Base-by-base conservation (phyloP, 2,329 filamentous ascomycete species). In the Xylaria digitata region DNA sequence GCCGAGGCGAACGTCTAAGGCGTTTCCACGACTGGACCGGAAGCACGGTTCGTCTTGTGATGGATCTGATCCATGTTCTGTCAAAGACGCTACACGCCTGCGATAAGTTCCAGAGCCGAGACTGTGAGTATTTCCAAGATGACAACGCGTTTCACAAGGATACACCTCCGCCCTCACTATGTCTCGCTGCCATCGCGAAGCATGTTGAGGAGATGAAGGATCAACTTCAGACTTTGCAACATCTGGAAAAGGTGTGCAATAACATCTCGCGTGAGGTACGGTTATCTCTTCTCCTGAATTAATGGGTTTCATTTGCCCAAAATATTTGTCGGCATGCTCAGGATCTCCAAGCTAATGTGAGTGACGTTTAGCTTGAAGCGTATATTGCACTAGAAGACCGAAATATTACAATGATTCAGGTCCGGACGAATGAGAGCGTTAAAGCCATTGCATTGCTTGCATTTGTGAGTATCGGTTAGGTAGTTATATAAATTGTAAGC, bases 211-310 rank as follows among this genome's bases (percentile, higher is more conserved):
- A 62, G 46, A 66, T 62, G 64, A 61, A 49, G 37, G 58, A 46
- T 26, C 58, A 58, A 40, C 46, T 66, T 13, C 37, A 42, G 7
- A 46, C 52, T 7, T 50, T 62, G 13, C 43, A 62, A 17, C 45
- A 62, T 42, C 53, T 62, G 46, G 58, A 66, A 40, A 62, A 59
- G 46, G 37, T 66, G 17, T 66, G 64, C 40, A 66, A 50, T 32
- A 66, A 62, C 21, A 58, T 66, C 11, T 57, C 56, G 7, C 54
- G 64, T 30, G 64, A 66, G 64, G 64, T 66, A 52, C 26, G 63
- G 2, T 30, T 17, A 7, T 30, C 8, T 7, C 13, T 23, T 21
- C n/a, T 57, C 23, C 11, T n/a, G 26, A 17, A 48, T 15, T n/a
- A 15, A 11, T 37, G 19, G 19, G 15, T 21, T 37, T 26, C 19